A percentile compares a stretch with the other conserved stretches of the same genome.
These are phyloP conservation scores for Blastocladiella emersonii DNA, from an alignment of 371 early-diverging fungal species.

Conservation along the genomic window DNA sequence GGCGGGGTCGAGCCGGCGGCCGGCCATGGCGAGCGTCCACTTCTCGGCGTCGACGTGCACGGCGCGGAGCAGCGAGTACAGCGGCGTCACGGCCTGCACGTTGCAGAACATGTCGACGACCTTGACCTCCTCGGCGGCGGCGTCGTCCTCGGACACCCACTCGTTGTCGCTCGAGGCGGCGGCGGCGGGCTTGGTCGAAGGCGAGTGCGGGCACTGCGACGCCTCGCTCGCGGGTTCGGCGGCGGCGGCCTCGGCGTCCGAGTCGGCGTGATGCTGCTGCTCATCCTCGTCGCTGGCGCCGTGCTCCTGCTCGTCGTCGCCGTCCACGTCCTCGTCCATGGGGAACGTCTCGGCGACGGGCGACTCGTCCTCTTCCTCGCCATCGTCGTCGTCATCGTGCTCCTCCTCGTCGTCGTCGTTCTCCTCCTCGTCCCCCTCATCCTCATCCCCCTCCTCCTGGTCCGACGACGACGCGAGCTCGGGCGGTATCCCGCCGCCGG, in stretches of 20 bases:
- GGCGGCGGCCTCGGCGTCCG: background rate
- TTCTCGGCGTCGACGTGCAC: background rate
- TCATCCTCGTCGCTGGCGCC: slow-evolving; percentile 9
- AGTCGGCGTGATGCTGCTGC: slow-evolving; percentile 1
- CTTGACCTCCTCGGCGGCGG: background rate
- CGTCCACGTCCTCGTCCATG: slow-evolving; percentile 6
- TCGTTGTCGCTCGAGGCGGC: no score
- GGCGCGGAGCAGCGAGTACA: background rate
- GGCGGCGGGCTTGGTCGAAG: no score
- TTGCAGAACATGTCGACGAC: background rate
- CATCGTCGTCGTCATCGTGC: background rate
- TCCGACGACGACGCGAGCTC: background rate
- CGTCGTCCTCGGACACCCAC: background rate
- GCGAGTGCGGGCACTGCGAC: no score
- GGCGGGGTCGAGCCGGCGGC: background rate
- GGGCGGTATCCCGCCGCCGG: background rate
- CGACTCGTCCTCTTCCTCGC: slow-evolving; percentile 10
- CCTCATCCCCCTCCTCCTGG: background rate
- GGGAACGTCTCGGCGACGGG: slow-evolving; percentile 9
- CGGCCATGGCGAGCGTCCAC: background rate
- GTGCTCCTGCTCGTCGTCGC: slow-evolving; percentile 8
- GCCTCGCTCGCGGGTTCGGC: no score
- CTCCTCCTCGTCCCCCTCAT: background rate
- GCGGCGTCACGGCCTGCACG: background rate
- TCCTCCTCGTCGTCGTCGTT: background rate